Evolutionary conservation across 2,329 filamentous ascomycete species (phyloP), one percentile per base, ranked within the genome.

Genomic region (Clarireedia hainanense): DNA sequence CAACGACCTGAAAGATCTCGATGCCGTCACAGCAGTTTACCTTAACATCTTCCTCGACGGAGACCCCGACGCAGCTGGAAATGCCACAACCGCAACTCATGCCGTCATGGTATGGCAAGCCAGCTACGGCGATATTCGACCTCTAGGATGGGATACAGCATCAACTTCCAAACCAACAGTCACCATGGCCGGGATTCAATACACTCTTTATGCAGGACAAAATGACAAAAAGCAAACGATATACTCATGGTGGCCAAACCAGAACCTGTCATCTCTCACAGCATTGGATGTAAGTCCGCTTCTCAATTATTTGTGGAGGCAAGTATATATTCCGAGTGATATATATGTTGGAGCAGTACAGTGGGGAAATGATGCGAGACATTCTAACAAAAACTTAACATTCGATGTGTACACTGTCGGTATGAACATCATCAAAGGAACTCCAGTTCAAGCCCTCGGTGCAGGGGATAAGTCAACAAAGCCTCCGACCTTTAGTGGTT

Each of bases 71-170:
- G 23, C 20, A 23, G 20, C 43, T 3, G 14, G 14, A 9, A 36
- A 9, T 3, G 34, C 40, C 10, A 43, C 10, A 47, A 37, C 36
- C 2, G 30, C 23, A 24, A 36, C 15, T 47, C 50, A 34, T 36
- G 15, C 20, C 12, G 52, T 54, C 2, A 17, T 39, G 2, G 27
- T 54, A 27, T 54, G 45, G 52, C 52, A 54, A 30, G 52, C 45
- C 1, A 24, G 12, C 26, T 49, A 54, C 9, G 45, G 52, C 1
- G 24, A 9, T 10, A 2, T 49, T 0, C 9, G 26, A 1, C 52
- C 52, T 5, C 36, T 30, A 2, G 45, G 45, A 15, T 49, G 47
- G 24, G 17, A 20, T n/a, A 10, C 37, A 4, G 6, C 17, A 15
- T 4, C 52, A 6, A 26, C 43, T 15, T 27, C 27, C 1, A 23